Percentiles rank a stretch among this genome's conserved stretches.
Conservation (phyloP, 176 grass and related monocot genomes). For the Raddia distichophylla region DNA sequence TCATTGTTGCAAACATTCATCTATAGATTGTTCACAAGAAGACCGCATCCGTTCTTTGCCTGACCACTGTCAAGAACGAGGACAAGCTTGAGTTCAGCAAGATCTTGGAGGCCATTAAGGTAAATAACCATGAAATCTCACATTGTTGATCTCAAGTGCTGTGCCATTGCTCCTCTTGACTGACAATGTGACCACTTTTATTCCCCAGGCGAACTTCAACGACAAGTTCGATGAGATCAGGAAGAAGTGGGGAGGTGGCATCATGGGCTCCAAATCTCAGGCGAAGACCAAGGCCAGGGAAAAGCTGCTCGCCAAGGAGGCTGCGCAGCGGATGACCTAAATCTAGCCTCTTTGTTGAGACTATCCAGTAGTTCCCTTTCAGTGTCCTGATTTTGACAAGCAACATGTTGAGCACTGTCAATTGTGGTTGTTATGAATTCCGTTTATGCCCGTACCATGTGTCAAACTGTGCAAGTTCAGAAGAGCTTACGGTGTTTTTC, state of each 20-base stretch:
- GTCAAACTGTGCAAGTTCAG: conserved; percentile 42
- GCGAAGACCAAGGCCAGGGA: conserved; percentile 78
- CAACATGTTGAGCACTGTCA: conserved; percentile 26
- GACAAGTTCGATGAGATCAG: conserved; percentile 69
- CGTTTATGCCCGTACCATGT: conserved; percentile 31
- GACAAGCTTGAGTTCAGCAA: conserved; percentile 87
- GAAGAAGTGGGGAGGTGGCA: conserved; percentile 72
- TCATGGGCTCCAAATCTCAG: conserved; percentile 76
- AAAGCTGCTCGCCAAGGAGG: conserved; percentile 72
- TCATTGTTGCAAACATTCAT: background rate
- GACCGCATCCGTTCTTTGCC: conserved; percentile 63
- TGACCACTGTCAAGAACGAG: conserved; percentile 81
- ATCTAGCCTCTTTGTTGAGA: background rate
- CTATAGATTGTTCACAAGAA: conserved; percentile 78
- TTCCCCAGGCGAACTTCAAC: conserved; percentile 61
- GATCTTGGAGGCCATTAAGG: conserved; percentile 82
- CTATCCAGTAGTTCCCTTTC: conserved; percentile 20
- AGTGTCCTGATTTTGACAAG: conserved; percentile 27
- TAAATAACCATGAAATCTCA: background rate
- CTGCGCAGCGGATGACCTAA: conserved; percentile 68
- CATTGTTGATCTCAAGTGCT: background rate
- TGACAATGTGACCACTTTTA: background rate
- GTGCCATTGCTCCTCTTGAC: background rate
- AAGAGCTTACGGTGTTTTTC: conserved; percentile 42
- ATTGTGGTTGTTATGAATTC: conserved; percentile 46